phyloP scores from a whole-genome alignment of 2,329 filamentous ascomycete species.

The Epichloe typhina region DNA sequence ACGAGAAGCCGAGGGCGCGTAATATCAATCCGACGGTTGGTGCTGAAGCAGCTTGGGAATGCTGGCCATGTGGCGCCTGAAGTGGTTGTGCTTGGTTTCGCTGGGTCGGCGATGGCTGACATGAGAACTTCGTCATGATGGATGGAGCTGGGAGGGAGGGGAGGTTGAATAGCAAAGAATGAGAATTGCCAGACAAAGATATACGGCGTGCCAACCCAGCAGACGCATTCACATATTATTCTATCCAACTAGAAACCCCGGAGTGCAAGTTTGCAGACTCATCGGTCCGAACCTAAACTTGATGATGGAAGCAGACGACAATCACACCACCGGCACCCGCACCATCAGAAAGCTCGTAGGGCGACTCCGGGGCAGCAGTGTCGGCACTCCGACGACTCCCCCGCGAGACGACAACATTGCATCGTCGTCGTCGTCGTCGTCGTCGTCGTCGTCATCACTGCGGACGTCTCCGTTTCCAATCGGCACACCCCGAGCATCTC shows the following conservation, averaged over 20 bases:
- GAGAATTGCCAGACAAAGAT: background rate
- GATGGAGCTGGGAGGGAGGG: background rate
- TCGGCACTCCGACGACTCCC: background rate
- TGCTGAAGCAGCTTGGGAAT: too few species aligned
- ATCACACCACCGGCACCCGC: background rate
- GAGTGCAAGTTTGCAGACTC: background rate
- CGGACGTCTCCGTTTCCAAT: background rate
- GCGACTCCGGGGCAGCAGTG: slow-evolving; percentile 7
- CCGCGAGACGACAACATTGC: background rate
- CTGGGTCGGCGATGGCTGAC: background rate
- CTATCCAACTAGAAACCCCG: too few species aligned
- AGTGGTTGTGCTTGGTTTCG: background rate
- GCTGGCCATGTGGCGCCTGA: background rate
- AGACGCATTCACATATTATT: background rate
- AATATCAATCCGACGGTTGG: too few species aligned
- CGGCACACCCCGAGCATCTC: background rate
- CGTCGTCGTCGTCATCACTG: background rate
- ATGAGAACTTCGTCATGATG: background rate
- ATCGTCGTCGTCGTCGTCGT: background rate
- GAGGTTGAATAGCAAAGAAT: background rate
- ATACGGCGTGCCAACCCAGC: background rate
- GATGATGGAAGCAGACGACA: background rate
- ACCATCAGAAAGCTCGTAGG: slow-evolving; percentile 7
- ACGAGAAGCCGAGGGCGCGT: too few species aligned
- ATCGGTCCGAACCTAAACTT: background rate